Conservation (phyloP, 2,329 filamentous ascomycete species). For the Diplocarpon mali region DNA sequence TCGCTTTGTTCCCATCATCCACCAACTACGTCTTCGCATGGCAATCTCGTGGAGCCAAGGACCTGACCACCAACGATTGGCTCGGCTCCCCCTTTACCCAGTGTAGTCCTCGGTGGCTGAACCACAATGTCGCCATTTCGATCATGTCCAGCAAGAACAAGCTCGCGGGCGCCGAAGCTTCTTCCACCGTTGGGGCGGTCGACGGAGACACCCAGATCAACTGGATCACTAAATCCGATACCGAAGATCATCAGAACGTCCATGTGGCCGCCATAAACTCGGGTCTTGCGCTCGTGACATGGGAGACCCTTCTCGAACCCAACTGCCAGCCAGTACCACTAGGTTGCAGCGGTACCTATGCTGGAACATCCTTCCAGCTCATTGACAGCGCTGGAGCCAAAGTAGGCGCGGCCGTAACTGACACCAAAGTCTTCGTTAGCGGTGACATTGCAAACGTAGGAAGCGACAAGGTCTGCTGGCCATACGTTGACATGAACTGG, state of each 20-base stretch:
- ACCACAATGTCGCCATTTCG: conserved; percentile 49
- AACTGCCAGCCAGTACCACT: conserved; percentile 45
- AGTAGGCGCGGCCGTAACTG: conserved; percentile 38
- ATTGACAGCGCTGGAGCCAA: conserved; percentile 40
- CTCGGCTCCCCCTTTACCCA: conserved; percentile 45
- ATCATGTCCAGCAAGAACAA: conserved; percentile 47
- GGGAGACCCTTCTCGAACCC: conserved; percentile 49
- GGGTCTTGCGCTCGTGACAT: conserved; percentile 42
- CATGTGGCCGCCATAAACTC: conserved; percentile 45
- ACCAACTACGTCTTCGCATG: conserved; percentile 49
- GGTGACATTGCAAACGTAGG: conserved; percentile 51
- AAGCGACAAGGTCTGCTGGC: conserved; percentile 45
- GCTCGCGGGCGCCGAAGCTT: conserved; percentile 40
- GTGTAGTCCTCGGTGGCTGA: conserved; percentile 25
- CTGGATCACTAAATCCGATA: conserved; percentile 42
- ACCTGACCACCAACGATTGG: conserved; percentile 44
- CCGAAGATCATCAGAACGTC: conserved; percentile 45
- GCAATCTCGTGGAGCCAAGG: conserved; percentile 47
- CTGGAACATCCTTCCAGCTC: conserved; percentile 48
- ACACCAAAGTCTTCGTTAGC: conserved; percentile 44
- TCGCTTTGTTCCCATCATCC: conserved; percentile 41
- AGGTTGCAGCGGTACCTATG: conserved; percentile 47
- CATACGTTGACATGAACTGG: conserved; percentile 47
- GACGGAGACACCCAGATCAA: conserved; percentile 48
- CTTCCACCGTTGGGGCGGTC: conserved; percentile 38